Conservation (phyloP, 148 eudicot genomes). For the Silene conica region DNA sequence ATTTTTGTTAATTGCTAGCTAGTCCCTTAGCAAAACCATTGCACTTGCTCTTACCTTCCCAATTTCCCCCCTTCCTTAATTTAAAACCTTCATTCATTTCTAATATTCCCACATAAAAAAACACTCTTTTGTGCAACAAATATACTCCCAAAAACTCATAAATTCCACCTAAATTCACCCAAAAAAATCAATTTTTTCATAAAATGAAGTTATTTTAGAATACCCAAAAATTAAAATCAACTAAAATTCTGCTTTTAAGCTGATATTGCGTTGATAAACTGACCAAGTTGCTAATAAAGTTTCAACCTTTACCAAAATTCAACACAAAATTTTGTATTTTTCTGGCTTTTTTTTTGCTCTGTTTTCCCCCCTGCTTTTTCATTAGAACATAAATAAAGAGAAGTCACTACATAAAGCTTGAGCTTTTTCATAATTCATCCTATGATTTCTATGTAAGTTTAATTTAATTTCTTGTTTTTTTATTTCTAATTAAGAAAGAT, state of each 20-base stretch:
- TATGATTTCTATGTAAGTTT: constrained; percentile 27
- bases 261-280: constrained; percentile 10
- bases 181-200: too few relatives aligned
- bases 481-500: not conserved
- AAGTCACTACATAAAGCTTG: not conserved
- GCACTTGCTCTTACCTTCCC: constrained; percentile 17
- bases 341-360: constrained; percentile 18
- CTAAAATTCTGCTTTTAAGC: constrained; percentile 17
- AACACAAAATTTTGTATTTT: not conserved
- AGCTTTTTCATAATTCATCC: constrained; percentile 17
- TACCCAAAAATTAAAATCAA: constrained; percentile 22
- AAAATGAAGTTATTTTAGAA: too few relatives aligned
- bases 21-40: too few relatives aligned
- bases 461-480: not conserved
- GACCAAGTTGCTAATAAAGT: constrained; percentile 22
- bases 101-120: not conserved
- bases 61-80: constrained; percentile 6
- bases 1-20: too few relatives aligned
- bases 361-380: constrained; percentile 14
- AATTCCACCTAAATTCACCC: not conserved
- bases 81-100: not conserved
- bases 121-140: too few relatives aligned
- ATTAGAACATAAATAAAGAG: not conserved
- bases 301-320: constrained; percentile 9
- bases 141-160: too few relatives aligned